Conservation (phyloP, 78 protist genomes). For the Cavenderia fasciculata region DNA sequence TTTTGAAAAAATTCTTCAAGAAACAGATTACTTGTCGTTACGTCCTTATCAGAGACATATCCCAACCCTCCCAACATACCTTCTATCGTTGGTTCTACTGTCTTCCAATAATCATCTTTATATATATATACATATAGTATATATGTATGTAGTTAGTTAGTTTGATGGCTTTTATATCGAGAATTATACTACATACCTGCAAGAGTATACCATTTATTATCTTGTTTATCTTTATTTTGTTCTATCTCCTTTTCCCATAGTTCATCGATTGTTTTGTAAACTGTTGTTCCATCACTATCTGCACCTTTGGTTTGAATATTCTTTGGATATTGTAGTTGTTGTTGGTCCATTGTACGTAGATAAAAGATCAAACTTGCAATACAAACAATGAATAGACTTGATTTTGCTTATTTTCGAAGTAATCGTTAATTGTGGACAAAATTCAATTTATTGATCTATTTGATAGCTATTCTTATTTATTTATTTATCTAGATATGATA, state of each 20-base stretch:
- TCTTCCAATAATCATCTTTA: slow-evolving; percentile 79
- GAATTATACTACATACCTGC: background rate
- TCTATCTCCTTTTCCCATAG: slow-evolving; percentile 28
- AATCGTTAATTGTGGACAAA: too few species aligned
- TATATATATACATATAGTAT: background rate
- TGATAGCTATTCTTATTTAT: too few species aligned
- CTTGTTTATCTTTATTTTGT: background rate
- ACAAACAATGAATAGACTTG: too few species aligned
- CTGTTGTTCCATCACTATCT: slow-evolving; percentile 5
- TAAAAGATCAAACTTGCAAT: too few species aligned
- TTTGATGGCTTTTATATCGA: background rate
- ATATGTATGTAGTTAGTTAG: too few species aligned
- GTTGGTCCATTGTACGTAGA: background rate
- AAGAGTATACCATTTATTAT: slow-evolving; percentile 48
- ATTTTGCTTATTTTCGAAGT: too few species aligned
- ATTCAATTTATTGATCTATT: too few species aligned
- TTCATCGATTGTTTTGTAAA: slow-evolving; percentile 30
- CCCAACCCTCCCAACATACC: slow-evolving; percentile 86
- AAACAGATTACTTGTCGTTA: slow-evolving; percentile 12
- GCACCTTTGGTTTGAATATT: slow-evolving; percentile 15
- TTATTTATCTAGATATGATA: too few species aligned
- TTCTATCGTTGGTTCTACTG: slow-evolving; percentile 79
- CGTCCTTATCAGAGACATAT: slow-evolving; percentile 54
- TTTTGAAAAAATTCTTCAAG: slow-evolving; percentile 14
- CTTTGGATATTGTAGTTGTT: slow-evolving; percentile 46